These are phyloP conservation scores for Sechiopsis laciniata DNA, from an alignment of 306 rosid species.

Conservation along the genomic window DNA sequence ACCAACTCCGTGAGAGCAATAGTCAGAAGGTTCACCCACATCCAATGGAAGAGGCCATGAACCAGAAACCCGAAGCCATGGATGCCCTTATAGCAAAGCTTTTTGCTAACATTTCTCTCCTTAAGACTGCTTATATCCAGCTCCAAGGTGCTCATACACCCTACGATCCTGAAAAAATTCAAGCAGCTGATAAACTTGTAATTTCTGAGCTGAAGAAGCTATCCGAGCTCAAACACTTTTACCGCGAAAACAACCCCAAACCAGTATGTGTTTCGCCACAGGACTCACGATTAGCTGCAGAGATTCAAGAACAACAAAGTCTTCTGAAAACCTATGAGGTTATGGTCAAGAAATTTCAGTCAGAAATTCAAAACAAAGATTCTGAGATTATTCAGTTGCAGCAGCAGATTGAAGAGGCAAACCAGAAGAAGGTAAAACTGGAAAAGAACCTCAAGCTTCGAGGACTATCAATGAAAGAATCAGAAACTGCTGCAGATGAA, in stretches of 20 bases:
- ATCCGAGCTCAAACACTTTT: constrained; percentile 93
- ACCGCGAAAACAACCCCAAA: constrained; percentile 92
- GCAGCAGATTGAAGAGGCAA: constrained; percentile 92
- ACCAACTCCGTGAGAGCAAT: constrained; percentile 88
- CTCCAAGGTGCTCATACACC: constrained; percentile 99
- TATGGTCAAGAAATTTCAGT: constrained; percentile 98
- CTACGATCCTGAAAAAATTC: constrained; percentile 92
- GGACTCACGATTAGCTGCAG: constrained; percentile 97
- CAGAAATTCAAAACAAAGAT: constrained; percentile 97
- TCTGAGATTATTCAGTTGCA: constrained; percentile 80
- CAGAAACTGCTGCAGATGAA: constrained; percentile 50
- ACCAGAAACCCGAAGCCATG: constrained; percentile 89
- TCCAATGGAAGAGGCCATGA: constrained; percentile 96
- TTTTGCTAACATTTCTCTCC: constrained; percentile 74
- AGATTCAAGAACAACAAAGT: constrained; percentile 98
- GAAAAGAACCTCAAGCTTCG: constrained; percentile 94
- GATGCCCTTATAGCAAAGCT: constrained; percentile 73
- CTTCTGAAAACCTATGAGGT: constrained; percentile 94
- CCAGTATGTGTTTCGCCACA: constrained; percentile 89
- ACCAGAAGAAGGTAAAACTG: constrained; percentile 64
- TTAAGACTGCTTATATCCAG: constrained; percentile 90
- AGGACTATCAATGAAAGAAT: constrained; percentile 82
- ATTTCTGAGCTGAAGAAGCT: constrained; percentile 84
- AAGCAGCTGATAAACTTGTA: constrained; percentile 83
- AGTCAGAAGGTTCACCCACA: constrained; percentile 97